Percentiles rank a stretch among this genome's conserved stretches.
phyloP scores from a whole-genome alignment of 2,329 filamentous ascomycete species.

The Ophiobolus disseminans region DNA sequence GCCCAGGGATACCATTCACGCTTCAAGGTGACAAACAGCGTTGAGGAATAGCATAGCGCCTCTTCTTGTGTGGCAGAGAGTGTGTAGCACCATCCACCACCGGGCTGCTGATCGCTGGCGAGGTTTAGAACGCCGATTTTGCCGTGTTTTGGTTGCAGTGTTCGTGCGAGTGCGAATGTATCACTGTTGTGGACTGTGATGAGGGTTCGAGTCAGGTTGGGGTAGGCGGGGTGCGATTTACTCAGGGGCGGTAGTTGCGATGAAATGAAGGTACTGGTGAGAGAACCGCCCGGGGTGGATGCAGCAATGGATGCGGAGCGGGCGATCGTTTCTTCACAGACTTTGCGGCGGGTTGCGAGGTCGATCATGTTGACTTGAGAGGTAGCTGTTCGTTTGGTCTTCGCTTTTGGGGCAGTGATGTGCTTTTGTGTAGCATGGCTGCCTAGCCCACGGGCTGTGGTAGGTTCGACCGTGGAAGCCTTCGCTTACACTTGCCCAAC shows the following conservation, averaged over 20 bases:
- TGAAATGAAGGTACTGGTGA: slow-evolving; percentile 23
- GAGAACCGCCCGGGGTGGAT: slow-evolving; percentile 17
- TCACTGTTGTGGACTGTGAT: slow-evolving; percentile 27
- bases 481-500: slow-evolving; percentile 2
- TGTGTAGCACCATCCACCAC: slow-evolving; percentile 31
- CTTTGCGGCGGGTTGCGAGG: slow-evolving; percentile 22
- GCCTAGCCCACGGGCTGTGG: too few relatives aligned
- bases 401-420: not conserved
- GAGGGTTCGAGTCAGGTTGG: slow-evolving; percentile 11
- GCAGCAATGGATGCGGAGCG: slow-evolving; percentile 18
- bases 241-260: slow-evolving; percentile 21
- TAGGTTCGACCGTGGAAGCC: not conserved
- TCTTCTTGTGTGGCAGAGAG: slow-evolving; percentile 31
- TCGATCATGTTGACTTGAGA: slow-evolving; percentile 16
- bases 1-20: slow-evolving; percentile 34
- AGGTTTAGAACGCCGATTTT: slow-evolving; percentile 29
- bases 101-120: slow-evolving; percentile 26
- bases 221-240: slow-evolving; percentile 9
- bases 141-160: slow-evolving; percentile 2
- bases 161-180: slow-evolving; percentile 25
- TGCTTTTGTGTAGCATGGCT: too few relatives aligned
- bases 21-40: slow-evolving; percentile 23
- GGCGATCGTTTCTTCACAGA: slow-evolving; percentile 30
- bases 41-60: slow-evolving; percentile 32
- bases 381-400: not conserved